Evolutionary conservation across 2,329 filamentous ascomycete genomes (phyloP).

Genomic region (Aspergillus transmontanensis): DNA sequence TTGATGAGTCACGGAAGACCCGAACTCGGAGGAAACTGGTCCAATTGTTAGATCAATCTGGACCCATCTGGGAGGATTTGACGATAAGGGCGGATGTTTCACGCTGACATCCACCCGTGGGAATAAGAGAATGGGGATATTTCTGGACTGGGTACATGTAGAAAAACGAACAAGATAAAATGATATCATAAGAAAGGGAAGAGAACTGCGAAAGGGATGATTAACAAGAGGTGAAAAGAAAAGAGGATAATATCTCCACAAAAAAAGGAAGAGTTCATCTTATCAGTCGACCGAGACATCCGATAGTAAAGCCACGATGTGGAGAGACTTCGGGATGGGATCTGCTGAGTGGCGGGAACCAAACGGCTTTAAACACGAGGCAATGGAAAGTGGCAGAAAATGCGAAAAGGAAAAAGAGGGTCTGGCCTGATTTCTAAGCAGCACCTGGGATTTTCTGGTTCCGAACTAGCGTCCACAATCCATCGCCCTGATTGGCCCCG

Average conservation of each 20-base stretch:
- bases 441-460: neutral
- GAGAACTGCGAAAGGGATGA: neutral
- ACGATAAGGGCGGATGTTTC: neutral
- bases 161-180: neutral
- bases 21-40: neutral
- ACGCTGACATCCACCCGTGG: too few relatives aligned
- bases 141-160: neutral
- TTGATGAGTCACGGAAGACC: neutral
- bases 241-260: neutral
- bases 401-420: constrained; percentile 13
- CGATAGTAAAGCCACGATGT: neutral
- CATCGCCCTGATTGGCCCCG: neutral
- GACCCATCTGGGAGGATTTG: neutral
- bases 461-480: constrained; percentile 6
- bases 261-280: neutral
- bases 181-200: neutral
- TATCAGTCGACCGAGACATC: neutral
- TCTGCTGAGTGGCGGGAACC: constrained; percentile 4
- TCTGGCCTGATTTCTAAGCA: constrained; percentile 33
- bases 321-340: neutral
- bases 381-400: constrained; percentile 11
- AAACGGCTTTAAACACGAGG: neutral
- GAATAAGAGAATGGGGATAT: neutral
- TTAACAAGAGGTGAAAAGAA: neutral
- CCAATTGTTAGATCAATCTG: neutral